Evolutionary conservation across 352 stramenopile species (phyloP).

Genomic region (Globisporangium apiculatum): DNA sequence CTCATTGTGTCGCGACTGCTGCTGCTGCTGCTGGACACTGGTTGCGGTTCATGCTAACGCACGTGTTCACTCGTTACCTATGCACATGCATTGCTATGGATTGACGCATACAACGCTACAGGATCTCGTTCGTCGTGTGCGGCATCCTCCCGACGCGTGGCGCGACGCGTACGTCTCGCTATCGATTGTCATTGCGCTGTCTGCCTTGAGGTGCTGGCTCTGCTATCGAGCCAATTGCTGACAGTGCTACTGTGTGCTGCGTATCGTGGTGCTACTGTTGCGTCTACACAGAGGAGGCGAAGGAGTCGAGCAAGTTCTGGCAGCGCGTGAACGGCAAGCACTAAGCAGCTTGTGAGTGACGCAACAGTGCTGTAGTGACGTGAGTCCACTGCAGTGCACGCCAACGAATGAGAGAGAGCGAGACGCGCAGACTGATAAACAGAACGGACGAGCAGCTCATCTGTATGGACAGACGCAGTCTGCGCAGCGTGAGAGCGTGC

Average conservation of each 20-base stretch:
- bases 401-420: neutral
- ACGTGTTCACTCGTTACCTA: neutral
- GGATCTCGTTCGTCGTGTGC: conserved; percentile 74
- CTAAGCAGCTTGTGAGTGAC: conserved; percentile 25
- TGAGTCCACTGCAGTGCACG: neutral
- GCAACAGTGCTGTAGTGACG: neutral
- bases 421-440: neutral
- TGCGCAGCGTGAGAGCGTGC: neutral
- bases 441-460: neutral
- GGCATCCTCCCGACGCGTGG: conserved; percentile 72
- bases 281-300: conserved; percentile 56
- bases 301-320: conserved; percentile 84
- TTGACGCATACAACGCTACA: conserved; percentile 12
- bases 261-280: neutral
- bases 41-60: neutral
- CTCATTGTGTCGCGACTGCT: neutral
- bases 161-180: conserved; percentile 39
- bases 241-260: neutral
- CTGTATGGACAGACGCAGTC: no score
- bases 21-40: neutral
- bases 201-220: no score
- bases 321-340: conserved; percentile 81
- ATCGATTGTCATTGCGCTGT: neutral
- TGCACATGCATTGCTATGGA: no score
- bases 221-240: neutral